Evolutionary conservation across 1,284 basidiomycete species (phyloP), one percentile per base, ranked within the genome.

Genomic region (Apiotrichum montevideense): DNA sequence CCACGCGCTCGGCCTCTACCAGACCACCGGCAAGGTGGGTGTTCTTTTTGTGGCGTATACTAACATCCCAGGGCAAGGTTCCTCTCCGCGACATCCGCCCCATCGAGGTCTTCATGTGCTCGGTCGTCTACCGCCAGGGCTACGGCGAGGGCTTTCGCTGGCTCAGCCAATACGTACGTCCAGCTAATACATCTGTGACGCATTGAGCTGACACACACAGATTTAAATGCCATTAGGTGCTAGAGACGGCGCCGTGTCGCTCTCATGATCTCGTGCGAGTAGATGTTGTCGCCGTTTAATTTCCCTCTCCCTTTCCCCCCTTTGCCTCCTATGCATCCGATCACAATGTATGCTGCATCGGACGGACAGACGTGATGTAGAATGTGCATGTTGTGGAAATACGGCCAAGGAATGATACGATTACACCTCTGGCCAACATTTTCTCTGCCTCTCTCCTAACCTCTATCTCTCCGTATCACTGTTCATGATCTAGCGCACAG

Each of bases 101-200:
- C 37, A 97, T 98, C 77, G 96, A 99, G 78, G 85, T 98, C 70
- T 99, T 98, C 85, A 99, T 99, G 96, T 98, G 94, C 82, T 98
- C 96, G 14, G 95, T 99, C 59, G 95, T 99, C 57, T 93, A 96
- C 84, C 85, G 95, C 76, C 94, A 98, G 77, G 95, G 95, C 59
- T 98, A 98, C 77, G 95, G 94, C 62, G 96, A 98, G 80, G 95
- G 89, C 64, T 98, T 98, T 90, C 85, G 94, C 67, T 98, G 95
- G 95, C 75, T 98, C 66, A 95, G 91, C 64, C 94, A 97, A 90
- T 98, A 98, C 80, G 85, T 88, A 74, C 69, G 83, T 76, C 7
- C 13, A 6, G 37, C 15, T 42, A 1, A 14, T 5, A 14, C 13
- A 32, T 8, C n/a, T n/a, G 8, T 15, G 33, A 3, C 34, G 37